Conservation (phyloP, 192 early-diverging fungal species). For the Podila verticillata region DNA sequence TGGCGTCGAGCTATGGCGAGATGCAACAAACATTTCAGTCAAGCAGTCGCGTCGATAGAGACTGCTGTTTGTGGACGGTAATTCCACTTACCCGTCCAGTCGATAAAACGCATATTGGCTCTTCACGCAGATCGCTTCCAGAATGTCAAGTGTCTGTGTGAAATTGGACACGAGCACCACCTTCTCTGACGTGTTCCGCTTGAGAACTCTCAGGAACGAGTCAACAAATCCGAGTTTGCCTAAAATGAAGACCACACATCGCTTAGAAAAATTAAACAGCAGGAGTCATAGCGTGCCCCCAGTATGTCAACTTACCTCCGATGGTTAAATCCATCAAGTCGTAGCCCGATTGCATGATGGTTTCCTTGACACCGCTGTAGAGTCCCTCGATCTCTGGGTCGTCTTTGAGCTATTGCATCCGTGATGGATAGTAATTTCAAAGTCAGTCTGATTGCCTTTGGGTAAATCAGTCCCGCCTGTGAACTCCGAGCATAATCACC, state of each 20-base stretch:
- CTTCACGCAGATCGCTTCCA: conserved; percentile 55
- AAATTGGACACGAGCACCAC: conserved; percentile 78
- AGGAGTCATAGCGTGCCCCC: not conserved
- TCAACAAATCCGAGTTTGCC: conserved; percentile 38
- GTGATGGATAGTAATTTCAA: not conserved
- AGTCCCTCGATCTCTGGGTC: conserved; percentile 13
- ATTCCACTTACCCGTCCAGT: conserved; percentile 64
- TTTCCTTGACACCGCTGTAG: conserved; percentile 14
- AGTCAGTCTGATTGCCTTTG: not conserved
- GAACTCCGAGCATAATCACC: not conserved
- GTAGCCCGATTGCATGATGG: not conserved
- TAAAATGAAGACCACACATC: not conserved
- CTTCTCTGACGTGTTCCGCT: conserved; percentile 53
- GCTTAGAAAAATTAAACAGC: not conserved
- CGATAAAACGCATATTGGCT: conserved; percentile 52
- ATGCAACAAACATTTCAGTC: no score
- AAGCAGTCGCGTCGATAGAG: no score
- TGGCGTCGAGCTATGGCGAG: conserved; percentile 29
- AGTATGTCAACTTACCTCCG: conserved; percentile 11
- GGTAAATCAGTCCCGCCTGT: not conserved
- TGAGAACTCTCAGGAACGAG: conserved; percentile 17
- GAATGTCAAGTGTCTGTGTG: conserved; percentile 68
- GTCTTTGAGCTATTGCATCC: conserved; percentile 5
- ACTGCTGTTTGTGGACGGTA: no score
- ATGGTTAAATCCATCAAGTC: conserved; percentile 3